Percentiles rank a stretch among this genome's conserved stretches.
These are phyloP conservation scores for Fragilariopsis cylindrus DNA, from an alignment of 108 stramenopile species.

Conservation along the genomic window DNA sequence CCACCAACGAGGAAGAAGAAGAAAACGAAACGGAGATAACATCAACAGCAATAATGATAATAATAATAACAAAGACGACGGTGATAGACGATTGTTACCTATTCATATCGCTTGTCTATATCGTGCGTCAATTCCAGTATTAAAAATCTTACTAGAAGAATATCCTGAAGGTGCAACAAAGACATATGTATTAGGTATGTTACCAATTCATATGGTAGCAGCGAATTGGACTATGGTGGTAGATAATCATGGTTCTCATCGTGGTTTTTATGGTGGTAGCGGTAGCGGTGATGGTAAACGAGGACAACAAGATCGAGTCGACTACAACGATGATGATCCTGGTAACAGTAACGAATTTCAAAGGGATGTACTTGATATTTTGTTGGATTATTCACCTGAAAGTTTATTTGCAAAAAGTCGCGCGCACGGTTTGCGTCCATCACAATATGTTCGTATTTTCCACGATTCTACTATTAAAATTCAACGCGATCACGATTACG, in stretches of 20 bases:
- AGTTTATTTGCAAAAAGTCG: neutral
- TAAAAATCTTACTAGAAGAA: slow-evolving; percentile 27
- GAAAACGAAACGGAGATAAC: neutral
- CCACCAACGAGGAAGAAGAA: too few relatives aligned
- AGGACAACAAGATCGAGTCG: neutral
- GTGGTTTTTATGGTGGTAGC: neutral
- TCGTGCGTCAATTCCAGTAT: slow-evolving; percentile 34
- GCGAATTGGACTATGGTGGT: slow-evolving; percentile 12
- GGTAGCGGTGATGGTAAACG: neutral
- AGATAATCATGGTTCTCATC: neutral
- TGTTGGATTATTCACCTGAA: slow-evolving; percentile 16
- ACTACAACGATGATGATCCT: neutral
- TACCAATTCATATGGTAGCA: slow-evolving; percentile 42
- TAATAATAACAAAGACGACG: neutral
- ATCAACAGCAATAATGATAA: neutral
- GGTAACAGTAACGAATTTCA: neutral
- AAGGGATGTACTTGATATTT: neutral
- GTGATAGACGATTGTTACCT: slow-evolving; percentile 12
- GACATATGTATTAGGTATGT: slow-evolving; percentile 19
- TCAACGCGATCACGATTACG: too few relatives aligned
- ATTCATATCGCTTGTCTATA: slow-evolving; percentile 44
- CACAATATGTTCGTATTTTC: slow-evolving; percentile 15
- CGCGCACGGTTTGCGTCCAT: slow-evolving; percentile 11
- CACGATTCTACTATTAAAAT: neutral
- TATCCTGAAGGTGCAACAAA: slow-evolving; percentile 21